Percentiles rank a stretch among this genome's conserved stretches.
Evolutionary conservation across 352 stramenopile genomes (phyloP).

Genomic region (Blastocystis sp.): DNA sequence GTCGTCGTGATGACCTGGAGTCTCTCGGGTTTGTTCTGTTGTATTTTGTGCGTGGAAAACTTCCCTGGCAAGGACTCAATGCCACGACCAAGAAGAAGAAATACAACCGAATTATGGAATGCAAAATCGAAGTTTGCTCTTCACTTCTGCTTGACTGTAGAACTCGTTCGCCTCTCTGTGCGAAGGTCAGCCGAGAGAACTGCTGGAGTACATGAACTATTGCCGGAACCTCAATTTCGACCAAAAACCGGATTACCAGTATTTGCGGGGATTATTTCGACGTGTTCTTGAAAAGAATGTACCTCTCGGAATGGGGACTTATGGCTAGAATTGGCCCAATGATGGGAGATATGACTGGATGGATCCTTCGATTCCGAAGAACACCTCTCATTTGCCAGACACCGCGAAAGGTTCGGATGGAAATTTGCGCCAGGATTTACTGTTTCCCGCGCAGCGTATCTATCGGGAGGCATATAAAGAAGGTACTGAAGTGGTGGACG

Average conservation of each 20-base stretch:
- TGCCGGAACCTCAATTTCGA: slow-evolving; percentile 85
- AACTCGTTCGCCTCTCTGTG: slow-evolving; percentile 67
- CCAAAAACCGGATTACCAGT: slow-evolving; percentile 86
- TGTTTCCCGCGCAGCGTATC: not conserved
- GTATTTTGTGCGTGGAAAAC: slow-evolving; percentile 84
- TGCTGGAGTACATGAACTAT: slow-evolving; percentile 72
- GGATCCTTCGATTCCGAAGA: slow-evolving; percentile 6
- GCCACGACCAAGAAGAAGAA: slow-evolving; percentile 91
- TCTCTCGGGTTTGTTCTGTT: slow-evolving; percentile 85
- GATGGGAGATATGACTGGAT: slow-evolving; percentile 60
- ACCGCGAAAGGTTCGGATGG: not conserved
- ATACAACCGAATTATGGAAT: slow-evolving; percentile 88
- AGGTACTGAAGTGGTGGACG: not conserved
- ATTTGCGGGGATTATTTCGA: slow-evolving; percentile 79
- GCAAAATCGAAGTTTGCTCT: slow-evolving; percentile 73
- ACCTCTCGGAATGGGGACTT: not conserved
- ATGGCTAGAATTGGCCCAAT: not conserved
- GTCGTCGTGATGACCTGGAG: slow-evolving; percentile 83
- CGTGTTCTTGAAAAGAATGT: not conserved
- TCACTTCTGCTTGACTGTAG: slow-evolving; percentile 57
- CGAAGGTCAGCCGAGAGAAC: slow-evolving; percentile 68
- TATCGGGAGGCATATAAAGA: slow-evolving; percentile 32
- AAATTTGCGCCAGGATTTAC: not conserved
- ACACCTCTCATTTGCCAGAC: not conserved
- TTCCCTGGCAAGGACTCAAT: slow-evolving; percentile 88